Evolutionary conservation across 148 eudicot genomes (phyloP).

Genomic region (Linanthus parryae): DNA sequence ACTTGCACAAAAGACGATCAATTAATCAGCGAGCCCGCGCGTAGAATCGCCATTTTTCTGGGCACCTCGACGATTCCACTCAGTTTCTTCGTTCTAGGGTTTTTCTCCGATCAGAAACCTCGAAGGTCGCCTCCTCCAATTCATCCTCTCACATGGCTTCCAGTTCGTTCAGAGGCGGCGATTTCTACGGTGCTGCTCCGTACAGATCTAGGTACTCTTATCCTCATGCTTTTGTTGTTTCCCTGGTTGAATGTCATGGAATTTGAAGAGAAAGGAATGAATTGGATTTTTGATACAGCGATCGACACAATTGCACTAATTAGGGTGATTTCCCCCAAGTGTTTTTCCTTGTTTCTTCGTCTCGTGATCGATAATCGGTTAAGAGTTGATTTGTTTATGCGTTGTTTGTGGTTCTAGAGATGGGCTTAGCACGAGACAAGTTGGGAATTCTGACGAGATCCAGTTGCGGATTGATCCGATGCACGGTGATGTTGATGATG

Average conservation of each 20-base stretch:
- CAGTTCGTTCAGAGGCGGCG: constrained; percentile 21
- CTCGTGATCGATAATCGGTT: not conserved
- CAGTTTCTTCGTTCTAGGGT: not conserved
- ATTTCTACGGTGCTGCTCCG: constrained; percentile 38
- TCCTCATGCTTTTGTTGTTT: not conserved
- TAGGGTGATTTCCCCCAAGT: not conserved
- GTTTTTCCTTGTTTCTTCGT: not conserved
- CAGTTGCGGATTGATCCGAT: constrained; percentile 83
- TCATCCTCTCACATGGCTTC: constrained; percentile 26
- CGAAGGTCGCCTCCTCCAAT: not conserved
- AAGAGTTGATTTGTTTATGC: not conserved
- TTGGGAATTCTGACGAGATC: constrained; percentile 55
- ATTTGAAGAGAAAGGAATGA: not conserved
- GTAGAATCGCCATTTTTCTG: too few relatives aligned
- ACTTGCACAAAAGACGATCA: too few relatives aligned
- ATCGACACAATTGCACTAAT: not conserved
- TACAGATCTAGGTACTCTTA: constrained; percentile 52
- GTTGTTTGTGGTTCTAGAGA: constrained; percentile 26
- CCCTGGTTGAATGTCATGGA: not conserved
- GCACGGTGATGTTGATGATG: constrained; percentile 76
- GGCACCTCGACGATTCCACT: not conserved
- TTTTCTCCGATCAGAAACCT: not conserved
- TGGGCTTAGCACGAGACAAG: constrained; percentile 75
- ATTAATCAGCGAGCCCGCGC: too few relatives aligned
- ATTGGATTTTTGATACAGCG: not conserved